Percentiles rank a stretch among this genome's conserved stretches.
These are phyloP conservation scores for Pichia nanzhaoensis DNA, from an alignment of 805 yeast genomes.

Conservation along the genomic window DNA sequence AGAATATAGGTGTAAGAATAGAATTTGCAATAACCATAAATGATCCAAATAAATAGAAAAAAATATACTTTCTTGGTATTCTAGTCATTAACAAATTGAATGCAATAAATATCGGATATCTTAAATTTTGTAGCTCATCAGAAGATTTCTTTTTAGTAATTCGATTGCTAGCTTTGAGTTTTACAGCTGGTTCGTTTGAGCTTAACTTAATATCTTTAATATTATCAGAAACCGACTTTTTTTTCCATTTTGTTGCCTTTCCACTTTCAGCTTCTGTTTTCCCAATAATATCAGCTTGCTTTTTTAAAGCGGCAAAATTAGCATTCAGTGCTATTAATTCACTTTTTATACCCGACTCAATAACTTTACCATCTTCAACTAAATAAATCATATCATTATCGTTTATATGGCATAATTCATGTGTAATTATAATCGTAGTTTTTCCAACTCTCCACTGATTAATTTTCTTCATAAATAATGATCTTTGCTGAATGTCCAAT, in stretches of 20 bases:
- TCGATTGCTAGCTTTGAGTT: neutral
- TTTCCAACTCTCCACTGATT: slow-evolving; percentile 54
- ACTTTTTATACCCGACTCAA: slow-evolving; percentile 36
- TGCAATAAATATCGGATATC: slow-evolving; percentile 9
- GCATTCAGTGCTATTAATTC: slow-evolving; percentile 25
- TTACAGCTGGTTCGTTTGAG: too few species aligned
- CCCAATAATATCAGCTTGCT: neutral
- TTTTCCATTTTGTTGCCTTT: neutral
- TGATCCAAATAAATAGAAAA: slow-evolving; percentile 43
- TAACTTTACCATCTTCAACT: slow-evolving; percentile 53
- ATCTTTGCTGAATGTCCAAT: slow-evolving; percentile 49
- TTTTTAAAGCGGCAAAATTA: slow-evolving; percentile 13
- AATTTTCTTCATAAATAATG: slow-evolving; percentile 42
- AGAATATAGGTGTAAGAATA: slow-evolving; percentile 65
- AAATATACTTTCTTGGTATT: slow-evolving; percentile 12
- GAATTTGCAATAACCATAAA: slow-evolving; percentile 51
- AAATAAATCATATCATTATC: slow-evolving; percentile 47
- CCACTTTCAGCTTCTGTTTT: neutral
- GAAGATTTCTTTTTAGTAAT: slow-evolving; percentile 2
- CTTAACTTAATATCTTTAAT: slow-evolving; percentile 2
- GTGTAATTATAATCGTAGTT: slow-evolving; percentile 80
- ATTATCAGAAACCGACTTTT: slow-evolving; percentile 2
- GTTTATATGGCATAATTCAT: slow-evolving; percentile 56
- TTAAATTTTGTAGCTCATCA: slow-evolving; percentile 5
- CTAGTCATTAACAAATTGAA: slow-evolving; percentile 5